Evolutionary conservation across 2,329 filamentous ascomycete genomes (phyloP), one percentile per base, ranked within the genome.

Genomic region (Alternaria hordeiaustralica): DNA sequence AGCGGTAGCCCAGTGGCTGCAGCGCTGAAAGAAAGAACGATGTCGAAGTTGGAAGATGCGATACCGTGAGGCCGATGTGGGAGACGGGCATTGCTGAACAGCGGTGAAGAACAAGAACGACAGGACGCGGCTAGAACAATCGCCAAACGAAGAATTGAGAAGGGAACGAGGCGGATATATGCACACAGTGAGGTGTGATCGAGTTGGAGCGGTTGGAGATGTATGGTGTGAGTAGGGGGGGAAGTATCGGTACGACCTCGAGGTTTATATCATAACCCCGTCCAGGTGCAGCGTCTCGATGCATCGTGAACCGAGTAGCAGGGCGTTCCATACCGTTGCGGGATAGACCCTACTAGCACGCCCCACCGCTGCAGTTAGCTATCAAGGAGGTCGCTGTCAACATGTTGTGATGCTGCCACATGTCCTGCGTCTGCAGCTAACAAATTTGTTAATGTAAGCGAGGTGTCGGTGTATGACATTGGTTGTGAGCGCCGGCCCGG

Each of bases 21-120:
- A 93, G 86, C 68, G 93, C 86, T 66, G 91, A 87, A 21, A 94
- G 87, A 80, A 93, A 97, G 83, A 96, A 97, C 8, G 93, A 96
- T 54, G 91, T 89, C 4, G 93, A 92, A 36, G 90, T 88, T 58
- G 93, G 88, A 58, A 97, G 88, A 79, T 94, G 90, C 64, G 89
- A 90, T 75, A 97, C 93, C 41, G 87, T 89, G 65, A 90, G 83
- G 64, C 87, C 88, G 64, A 89, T 84, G 75, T 89, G 87, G 46
- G 87, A 87, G 70, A 89, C 80, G 61, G 88, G 87, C 88, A 90
- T 90, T 63, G 69, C 64, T 50, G 55, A 61, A 55, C 63, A 54
- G 64, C 63, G 66, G 66, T 67, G 64, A 73, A 66, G 12, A 47
- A 57, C 46, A 28, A 59, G 64, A 30, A 53, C 20, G 26, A 53